These are phyloP conservation scores for Pholiota molesta DNA, from an alignment of 768 basidiomycete genomes.

Conservation along the genomic window DNA sequence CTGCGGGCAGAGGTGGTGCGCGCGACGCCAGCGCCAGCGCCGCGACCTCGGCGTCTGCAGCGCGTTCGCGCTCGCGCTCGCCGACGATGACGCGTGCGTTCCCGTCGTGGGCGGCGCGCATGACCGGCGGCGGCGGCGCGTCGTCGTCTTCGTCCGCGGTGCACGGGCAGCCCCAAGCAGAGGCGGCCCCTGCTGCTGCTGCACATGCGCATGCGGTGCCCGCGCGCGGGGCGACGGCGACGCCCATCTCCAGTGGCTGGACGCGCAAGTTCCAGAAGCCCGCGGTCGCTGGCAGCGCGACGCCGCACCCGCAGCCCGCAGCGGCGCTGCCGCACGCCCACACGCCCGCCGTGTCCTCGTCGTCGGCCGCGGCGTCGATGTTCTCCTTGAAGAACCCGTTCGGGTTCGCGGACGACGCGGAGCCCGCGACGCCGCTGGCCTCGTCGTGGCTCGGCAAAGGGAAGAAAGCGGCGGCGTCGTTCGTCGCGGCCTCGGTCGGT, in stretches of 20 bases:
- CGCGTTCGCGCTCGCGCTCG: slow-evolving; percentile 9
- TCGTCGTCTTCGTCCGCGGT: background rate
- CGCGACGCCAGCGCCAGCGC: background rate
- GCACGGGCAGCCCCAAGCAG: background rate
- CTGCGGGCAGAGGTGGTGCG: background rate
- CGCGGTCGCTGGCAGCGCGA: slow-evolving; percentile 11
- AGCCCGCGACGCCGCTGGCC: background rate
- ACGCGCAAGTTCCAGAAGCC: slow-evolving; percentile 22
- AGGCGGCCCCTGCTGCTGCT: background rate
- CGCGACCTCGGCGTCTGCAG: background rate
- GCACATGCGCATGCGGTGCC: background rate
- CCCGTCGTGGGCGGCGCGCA: slow-evolving; percentile 6
- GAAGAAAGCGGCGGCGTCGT: background rate
- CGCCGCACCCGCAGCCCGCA: slow-evolving; percentile 9
- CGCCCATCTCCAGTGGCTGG: slow-evolving; percentile 29
- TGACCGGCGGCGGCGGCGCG: background rate
- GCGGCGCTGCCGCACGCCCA: background rate
- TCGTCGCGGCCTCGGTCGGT: background rate
- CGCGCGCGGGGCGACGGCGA: slow-evolving; percentile 10
- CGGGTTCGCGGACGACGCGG: slow-evolving; percentile 2
- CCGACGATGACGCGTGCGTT: slow-evolving; percentile 3
- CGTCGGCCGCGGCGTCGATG: slow-evolving; percentile 8
- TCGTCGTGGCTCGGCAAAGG: slow-evolving; percentile 1
- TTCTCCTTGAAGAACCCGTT: slow-evolving; percentile 5
- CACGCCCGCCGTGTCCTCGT: too few species aligned